A percentile compares a stretch with the other conserved stretches of the same genome.
These are phyloP conservation scores for Bruguiera parviflora DNA, from an alignment of 345 rosid genomes.

Conservation along the genomic window DNA sequence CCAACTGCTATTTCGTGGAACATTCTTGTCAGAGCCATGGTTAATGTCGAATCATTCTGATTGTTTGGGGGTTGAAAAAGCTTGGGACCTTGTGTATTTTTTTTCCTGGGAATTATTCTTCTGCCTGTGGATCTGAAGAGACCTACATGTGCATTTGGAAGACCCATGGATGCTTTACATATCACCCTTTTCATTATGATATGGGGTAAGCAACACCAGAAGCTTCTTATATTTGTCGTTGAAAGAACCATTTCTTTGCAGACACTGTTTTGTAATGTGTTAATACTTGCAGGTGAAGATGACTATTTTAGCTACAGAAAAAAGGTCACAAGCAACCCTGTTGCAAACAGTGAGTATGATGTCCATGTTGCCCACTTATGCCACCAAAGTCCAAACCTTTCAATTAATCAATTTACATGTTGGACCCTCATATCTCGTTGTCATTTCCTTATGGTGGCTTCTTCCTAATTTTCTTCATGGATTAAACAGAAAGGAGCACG, in stretches of 20 bases:
- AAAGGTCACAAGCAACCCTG: too few species aligned
- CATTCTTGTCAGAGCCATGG: constrained; percentile 76
- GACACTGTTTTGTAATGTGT: too few species aligned
- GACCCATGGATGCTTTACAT: not conserved
- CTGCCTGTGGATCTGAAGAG: not conserved
- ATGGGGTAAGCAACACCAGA: not conserved
- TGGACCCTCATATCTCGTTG: not conserved
- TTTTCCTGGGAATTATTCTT: not conserved
- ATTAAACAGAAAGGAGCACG: not conserved
- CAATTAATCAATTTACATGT: not conserved
- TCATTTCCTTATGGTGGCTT: not conserved
- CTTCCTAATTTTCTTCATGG: not conserved
- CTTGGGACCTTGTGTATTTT: constrained; percentile 4
- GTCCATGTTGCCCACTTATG: not conserved
- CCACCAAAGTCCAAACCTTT: not conserved
- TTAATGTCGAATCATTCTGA: constrained; percentile 19
- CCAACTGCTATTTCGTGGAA: constrained; percentile 72
- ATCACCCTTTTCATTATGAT: not conserved
- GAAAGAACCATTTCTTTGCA: not conserved
- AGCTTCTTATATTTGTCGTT: not conserved
- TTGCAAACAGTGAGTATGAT: constrained; percentile 13
- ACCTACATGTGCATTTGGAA: not conserved
- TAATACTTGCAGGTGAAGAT: too few species aligned
- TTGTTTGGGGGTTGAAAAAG: not conserved
- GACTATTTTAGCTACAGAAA: too few species aligned